Conservation (phyloP, 345 rosid species). For the Arabis hirsuta region DNA sequence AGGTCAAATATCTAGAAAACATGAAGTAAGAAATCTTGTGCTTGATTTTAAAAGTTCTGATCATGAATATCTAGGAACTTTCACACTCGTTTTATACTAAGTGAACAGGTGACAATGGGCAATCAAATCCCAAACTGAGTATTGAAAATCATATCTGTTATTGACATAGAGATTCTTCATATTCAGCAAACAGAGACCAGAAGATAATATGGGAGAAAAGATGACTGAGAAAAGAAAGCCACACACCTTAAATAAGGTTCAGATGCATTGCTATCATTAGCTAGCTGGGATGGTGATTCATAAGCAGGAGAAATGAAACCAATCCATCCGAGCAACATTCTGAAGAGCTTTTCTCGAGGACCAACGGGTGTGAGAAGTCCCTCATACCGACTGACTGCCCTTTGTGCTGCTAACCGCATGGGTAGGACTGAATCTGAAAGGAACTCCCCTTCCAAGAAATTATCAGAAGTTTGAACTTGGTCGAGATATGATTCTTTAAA, state of each 20-base stretch:
- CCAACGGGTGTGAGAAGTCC: constrained; percentile 84
- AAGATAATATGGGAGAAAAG: not conserved
- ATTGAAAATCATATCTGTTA: constrained; percentile 4
- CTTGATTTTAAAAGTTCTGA: no score
- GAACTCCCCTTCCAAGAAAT: constrained; percentile 48
- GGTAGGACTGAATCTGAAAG: constrained; percentile 73
- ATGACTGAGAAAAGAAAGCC: constrained; percentile 17
- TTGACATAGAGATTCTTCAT: constrained; percentile 7
- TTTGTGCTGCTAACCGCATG: constrained; percentile 90
- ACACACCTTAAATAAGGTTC: constrained; percentile 83
- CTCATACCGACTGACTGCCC: constrained; percentile 86
- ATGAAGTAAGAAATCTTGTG: no score
- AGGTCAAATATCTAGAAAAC: not conserved
- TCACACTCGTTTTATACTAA: no score
- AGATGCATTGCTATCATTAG: constrained; percentile 55
- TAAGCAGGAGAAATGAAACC: constrained; percentile 69
- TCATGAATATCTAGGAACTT: no score
- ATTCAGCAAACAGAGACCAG: no score
- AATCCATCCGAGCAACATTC: constrained; percentile 72
- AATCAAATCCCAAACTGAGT: no score
- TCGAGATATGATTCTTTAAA: constrained; percentile 58
- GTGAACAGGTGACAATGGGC: no score
- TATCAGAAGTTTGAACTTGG: constrained; percentile 51
- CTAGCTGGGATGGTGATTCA: constrained; percentile 61
- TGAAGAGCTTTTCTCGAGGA: constrained; percentile 84